Evolutionary conservation across 371 early-diverging fungal genomes (phyloP).

Genomic region (Mortierella sp.): DNA sequence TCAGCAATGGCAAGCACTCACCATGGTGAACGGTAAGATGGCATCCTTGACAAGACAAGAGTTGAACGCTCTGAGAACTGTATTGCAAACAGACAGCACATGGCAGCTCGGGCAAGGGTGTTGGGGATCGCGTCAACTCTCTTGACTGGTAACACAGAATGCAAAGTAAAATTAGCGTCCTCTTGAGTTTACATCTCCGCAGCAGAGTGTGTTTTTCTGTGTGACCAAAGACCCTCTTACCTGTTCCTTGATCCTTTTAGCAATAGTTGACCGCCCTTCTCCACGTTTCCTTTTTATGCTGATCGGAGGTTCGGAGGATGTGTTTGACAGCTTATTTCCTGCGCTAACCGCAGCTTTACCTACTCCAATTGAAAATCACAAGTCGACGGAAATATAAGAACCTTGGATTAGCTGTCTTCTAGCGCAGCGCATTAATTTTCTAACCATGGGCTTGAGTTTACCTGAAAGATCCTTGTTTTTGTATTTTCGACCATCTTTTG

Average conservation of each 20-base stretch:
- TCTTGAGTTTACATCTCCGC: not conserved
- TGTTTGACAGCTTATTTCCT: no score
- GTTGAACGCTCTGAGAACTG: slow-evolving; percentile 30
- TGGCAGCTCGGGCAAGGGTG: slow-evolving; percentile 45
- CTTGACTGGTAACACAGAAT: slow-evolving; percentile 17
- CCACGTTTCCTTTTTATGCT: slow-evolving; percentile 39
- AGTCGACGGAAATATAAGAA: no score
- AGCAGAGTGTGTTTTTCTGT: no score
- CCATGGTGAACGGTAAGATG: slow-evolving; percentile 71
- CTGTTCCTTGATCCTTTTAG: slow-evolving; percentile 43
- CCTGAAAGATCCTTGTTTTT: slow-evolving; percentile 29
- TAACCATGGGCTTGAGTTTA: not conserved
- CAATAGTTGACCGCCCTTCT: slow-evolving; percentile 14
- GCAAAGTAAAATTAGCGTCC: no score
- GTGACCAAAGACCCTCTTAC: slow-evolving; percentile 31
- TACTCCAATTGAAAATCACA: no score
- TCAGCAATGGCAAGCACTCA: slow-evolving; percentile 24
- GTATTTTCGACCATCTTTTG: slow-evolving; percentile 30
- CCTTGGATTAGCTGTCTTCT: no score
- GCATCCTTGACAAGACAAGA: slow-evolving; percentile 68
- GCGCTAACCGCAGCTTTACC: no score
- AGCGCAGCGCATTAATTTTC: no score
- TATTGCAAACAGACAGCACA: slow-evolving; percentile 64
- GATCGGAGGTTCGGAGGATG: not conserved
- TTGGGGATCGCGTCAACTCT: slow-evolving; percentile 37